A percentile compares a stretch with the other conserved stretches of the same genome.
Evolutionary conservation across 768 basidiomycete genomes (phyloP).

Genomic region (Myochromella boudieri): DNA sequence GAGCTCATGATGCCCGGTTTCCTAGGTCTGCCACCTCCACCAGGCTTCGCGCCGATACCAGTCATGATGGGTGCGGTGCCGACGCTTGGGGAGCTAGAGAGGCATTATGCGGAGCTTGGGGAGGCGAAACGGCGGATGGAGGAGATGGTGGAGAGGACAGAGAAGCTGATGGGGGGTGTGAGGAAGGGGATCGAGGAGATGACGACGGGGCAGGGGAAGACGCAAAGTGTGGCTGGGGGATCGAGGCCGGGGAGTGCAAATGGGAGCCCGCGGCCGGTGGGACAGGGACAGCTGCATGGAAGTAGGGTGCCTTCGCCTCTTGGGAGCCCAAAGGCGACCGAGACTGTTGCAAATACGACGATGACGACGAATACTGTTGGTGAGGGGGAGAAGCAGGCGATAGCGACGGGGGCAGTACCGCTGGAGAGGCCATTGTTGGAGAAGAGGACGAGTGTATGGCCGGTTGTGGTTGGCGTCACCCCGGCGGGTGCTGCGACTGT

Average conservation of each 20-base stretch:
- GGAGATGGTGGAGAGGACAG: slow-evolving; percentile 76
- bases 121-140: slow-evolving; percentile 66
- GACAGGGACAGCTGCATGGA: slow-evolving; percentile 1
- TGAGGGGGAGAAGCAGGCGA: background rate
- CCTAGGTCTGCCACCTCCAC: background rate
- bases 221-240: background rate
- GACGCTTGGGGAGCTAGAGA: slow-evolving; percentile 62
- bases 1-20: slow-evolving; percentile 18
- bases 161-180: slow-evolving; percentile 68
- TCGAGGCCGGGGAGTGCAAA: slow-evolving; percentile 44
- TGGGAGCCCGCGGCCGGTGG: slow-evolving; percentile 11
- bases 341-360: background rate
- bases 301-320: slow-evolving; percentile 10
- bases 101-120: slow-evolving; percentile 65
- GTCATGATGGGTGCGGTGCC: slow-evolving; percentile 29
- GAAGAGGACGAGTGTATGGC: slow-evolving; percentile 7
- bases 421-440: slow-evolving; percentile 1
- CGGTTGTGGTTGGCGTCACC: background rate
- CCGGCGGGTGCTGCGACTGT: background rate
- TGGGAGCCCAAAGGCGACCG: slow-evolving; percentile 2
- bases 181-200: slow-evolving; percentile 79
- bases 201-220: slow-evolving; percentile 29
- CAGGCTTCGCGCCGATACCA: slow-evolving; percentile 12
- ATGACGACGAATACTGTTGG: background rate
- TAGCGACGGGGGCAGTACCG: slow-evolving; percentile 13